Conservation (phyloP, 495 filamentous ascomycete species). For the Penicillium maclennaniae region DNA sequence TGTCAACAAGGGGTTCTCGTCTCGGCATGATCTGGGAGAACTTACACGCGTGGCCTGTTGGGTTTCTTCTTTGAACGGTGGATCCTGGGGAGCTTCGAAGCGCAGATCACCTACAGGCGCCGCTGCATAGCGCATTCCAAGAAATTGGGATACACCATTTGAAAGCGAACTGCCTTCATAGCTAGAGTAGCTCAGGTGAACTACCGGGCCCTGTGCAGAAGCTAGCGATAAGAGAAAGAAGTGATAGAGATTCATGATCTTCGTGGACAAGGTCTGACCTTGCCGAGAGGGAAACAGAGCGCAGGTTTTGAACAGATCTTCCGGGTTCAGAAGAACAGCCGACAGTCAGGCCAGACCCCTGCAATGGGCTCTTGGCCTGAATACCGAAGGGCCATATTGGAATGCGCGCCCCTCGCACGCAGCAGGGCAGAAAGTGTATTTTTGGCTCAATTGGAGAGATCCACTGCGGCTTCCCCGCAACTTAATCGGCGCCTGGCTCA, state of each 20-base stretch:
- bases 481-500: background rate
- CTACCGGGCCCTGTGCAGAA: conserved; percentile 22
- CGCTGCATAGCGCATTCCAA: conserved; percentile 63
- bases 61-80: conserved; percentile 32
- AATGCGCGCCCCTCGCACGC: background rate
- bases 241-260: conserved; percentile 13
- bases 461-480: conserved; percentile 21
- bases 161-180: conserved; percentile 33
- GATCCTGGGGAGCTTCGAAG: conserved; percentile 57
- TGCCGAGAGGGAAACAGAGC: background rate
- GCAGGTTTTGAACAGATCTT: conserved; percentile 1
- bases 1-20: background rate
- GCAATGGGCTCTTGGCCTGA: background rate
- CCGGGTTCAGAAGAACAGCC: conserved; percentile 5
- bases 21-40: background rate
- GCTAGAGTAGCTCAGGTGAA: conserved; percentile 43
- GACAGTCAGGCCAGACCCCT: background rate
- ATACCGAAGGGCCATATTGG: background rate
- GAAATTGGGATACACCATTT: conserved; percentile 57
- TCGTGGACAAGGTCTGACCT: conserved; percentile 1
- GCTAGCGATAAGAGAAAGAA: conserved; percentile 19
- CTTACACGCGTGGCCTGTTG: conserved; percentile 45
- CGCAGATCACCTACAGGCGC: conserved; percentile 54
- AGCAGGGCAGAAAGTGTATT: too few relatives aligned
- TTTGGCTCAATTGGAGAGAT: background rate